phyloP scores from a whole-genome alignment of 108 stramenopile genomes.

The Schizochytrium sp. region DNA sequence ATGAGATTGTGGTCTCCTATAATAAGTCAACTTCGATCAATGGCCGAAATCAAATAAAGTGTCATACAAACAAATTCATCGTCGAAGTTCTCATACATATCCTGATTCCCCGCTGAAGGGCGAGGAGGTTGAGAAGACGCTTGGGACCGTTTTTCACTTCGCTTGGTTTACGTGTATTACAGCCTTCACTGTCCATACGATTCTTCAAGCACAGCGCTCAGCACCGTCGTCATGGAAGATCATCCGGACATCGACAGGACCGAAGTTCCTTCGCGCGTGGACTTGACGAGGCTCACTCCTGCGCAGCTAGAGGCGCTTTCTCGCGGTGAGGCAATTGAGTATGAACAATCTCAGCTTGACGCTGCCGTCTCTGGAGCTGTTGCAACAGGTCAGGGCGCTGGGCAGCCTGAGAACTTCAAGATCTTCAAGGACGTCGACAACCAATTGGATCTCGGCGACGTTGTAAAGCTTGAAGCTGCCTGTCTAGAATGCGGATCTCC shows the following conservation, averaged over 20 bases:
- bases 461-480: background rate
- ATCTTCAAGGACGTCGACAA: constrained; percentile 21
- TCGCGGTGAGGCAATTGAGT: constrained; percentile 20
- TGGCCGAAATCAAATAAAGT: too few species aligned
- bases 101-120: too few species aligned
- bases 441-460: constrained; percentile 17
- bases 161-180: too few species aligned
- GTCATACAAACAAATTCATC: too few species aligned
- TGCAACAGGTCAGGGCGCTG: background rate
- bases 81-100: too few species aligned
- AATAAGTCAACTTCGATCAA: too few species aligned
- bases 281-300: background rate
- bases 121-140: too few species aligned
- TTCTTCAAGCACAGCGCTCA: too few species aligned
- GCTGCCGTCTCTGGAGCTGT: background rate
- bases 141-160: too few species aligned
- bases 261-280: background rate
- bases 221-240: background rate
- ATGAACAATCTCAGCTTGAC: background rate
- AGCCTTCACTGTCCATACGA: too few species aligned
- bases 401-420: background rate
- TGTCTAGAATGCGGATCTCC: constrained; percentile 19
- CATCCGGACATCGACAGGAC: constrained; percentile 26
- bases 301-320: background rate
- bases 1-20: too few species aligned